Percentiles rank a stretch among this genome's conserved stretches.
phyloP scores from a whole-genome alignment of 2,329 filamentous ascomycete species.

The Stachybotrys echinatus region DNA sequence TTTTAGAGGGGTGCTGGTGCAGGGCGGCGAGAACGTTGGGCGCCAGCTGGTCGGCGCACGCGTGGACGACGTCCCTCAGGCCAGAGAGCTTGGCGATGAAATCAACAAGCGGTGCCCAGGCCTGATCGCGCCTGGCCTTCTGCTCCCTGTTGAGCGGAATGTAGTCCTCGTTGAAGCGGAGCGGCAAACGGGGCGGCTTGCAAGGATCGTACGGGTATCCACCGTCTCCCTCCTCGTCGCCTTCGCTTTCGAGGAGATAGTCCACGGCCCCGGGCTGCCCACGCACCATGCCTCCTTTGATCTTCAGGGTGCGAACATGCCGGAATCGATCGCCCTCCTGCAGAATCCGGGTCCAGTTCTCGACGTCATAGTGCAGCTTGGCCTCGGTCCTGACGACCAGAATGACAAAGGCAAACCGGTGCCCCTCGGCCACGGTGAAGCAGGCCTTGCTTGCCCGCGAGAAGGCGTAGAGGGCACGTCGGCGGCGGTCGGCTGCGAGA shows the following conservation, averaged over 20 bases:
- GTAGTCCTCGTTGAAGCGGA: slow-evolving; percentile 6
- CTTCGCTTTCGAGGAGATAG: background rate
- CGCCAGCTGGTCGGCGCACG: slow-evolving; percentile 3
- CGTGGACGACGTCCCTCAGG: slow-evolving; percentile 3
- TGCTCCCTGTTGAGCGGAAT: slow-evolving; percentile 11
- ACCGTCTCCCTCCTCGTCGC: background rate
- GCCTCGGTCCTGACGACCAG: background rate
- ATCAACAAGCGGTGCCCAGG: slow-evolving; percentile 2
- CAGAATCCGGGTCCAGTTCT: background rate
- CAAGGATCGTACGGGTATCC: background rate
- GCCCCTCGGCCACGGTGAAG: background rate
- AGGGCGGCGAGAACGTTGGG: background rate
- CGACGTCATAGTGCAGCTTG: background rate
- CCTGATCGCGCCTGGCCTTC: background rate
- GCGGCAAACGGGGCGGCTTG: background rate
- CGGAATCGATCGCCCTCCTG: background rate
- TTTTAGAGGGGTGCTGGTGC: slow-evolving; percentile 1
- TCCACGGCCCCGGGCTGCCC: background rate
- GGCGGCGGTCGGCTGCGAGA: background rate
- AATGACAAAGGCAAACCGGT: background rate
- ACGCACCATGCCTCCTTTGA: background rate
- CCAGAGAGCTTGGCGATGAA: slow-evolving; percentile 3
- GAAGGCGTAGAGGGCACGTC: background rate
- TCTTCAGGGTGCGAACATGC: background rate
- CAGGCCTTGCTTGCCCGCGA: background rate